Conservation (phyloP, 2,329 filamentous ascomycete species). For the Rhinocladiella mackenziei region DNA sequence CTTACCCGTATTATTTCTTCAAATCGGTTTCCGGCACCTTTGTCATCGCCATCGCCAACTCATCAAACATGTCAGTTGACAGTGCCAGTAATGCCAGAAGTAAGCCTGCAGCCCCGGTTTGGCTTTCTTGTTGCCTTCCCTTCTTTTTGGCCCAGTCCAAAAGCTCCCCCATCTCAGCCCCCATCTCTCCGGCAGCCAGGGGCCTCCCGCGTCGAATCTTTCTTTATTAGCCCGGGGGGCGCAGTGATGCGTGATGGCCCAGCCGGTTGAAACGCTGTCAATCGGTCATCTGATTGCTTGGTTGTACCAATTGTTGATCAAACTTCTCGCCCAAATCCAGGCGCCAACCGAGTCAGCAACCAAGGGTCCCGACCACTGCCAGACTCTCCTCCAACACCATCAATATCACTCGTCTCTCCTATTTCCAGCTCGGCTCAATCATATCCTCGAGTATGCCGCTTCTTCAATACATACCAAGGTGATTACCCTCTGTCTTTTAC, state of each 20-base stretch:
- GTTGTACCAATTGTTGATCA: constrained; percentile 15
- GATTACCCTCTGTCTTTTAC: constrained; percentile 16
- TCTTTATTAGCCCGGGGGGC: constrained; percentile 3
- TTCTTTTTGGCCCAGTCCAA: not conserved
- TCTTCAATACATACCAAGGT: constrained; percentile 26
- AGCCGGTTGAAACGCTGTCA: constrained; percentile 14
- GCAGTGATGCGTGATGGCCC: constrained; percentile 3
- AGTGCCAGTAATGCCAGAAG: too few relatives aligned
- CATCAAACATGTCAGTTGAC: too few relatives aligned
- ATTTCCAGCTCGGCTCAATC: constrained; percentile 8
- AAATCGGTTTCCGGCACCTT: too few relatives aligned
- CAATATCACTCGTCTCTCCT: too few relatives aligned
- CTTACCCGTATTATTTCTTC: too few relatives aligned
- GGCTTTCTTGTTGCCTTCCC: too few relatives aligned
- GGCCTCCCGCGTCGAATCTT: constrained; percentile 16
- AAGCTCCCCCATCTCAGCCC: not conserved
- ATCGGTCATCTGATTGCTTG: constrained; percentile 20
- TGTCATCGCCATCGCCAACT: too few relatives aligned
- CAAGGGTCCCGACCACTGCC: constrained; percentile 8
- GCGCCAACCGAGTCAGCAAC: constrained; percentile 10
- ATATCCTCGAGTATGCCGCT: constrained; percentile 22
- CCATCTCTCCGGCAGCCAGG: constrained; percentile 3
- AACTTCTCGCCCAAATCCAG: constrained; percentile 12
- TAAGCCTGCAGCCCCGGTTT: too few relatives aligned
- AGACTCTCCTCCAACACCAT: constrained; percentile 1